phyloP scores from a whole-genome alignment of 2,329 filamentous ascomycete species.

The Fusarium verrucosum region DNA sequence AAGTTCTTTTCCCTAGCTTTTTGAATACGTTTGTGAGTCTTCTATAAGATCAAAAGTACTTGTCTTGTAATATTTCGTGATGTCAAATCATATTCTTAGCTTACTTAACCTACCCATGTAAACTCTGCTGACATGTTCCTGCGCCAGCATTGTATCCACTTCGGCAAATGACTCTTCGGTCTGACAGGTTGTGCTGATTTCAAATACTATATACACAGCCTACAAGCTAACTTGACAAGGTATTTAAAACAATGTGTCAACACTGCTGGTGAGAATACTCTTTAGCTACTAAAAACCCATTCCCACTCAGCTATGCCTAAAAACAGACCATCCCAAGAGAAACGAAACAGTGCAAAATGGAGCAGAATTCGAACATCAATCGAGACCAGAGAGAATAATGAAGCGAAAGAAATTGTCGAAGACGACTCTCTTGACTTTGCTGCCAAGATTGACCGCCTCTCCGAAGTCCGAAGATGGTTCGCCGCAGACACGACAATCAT shows the following conservation, averaged over 20 bases:
- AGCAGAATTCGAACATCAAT: accelerated
- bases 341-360: not conserved
- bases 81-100: too few relatives aligned
- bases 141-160: not conserved
- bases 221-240: too few relatives aligned
- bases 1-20: too few relatives aligned
- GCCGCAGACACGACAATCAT: not conserved
- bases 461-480: conserved; percentile 2
- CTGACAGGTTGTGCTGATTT: not conserved
- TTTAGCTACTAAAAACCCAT: not conserved
- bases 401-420: not conserved
- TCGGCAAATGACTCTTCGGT: not conserved
- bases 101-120: too few relatives aligned
- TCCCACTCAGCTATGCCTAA: not conserved
- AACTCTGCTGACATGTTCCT: not conserved
- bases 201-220: too few relatives aligned
- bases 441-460: not conserved
- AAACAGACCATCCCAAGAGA: not conserved
- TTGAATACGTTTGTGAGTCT: too few relatives aligned
- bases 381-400: not conserved
- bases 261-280: not conserved
- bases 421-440: not conserved
- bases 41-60: too few relatives aligned
- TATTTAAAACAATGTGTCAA: not conserved
- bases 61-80: too few relatives aligned